Evolutionary conservation across 2,329 filamentous ascomycete genomes (phyloP).

Genomic region (Cytospora leucostoma): DNA sequence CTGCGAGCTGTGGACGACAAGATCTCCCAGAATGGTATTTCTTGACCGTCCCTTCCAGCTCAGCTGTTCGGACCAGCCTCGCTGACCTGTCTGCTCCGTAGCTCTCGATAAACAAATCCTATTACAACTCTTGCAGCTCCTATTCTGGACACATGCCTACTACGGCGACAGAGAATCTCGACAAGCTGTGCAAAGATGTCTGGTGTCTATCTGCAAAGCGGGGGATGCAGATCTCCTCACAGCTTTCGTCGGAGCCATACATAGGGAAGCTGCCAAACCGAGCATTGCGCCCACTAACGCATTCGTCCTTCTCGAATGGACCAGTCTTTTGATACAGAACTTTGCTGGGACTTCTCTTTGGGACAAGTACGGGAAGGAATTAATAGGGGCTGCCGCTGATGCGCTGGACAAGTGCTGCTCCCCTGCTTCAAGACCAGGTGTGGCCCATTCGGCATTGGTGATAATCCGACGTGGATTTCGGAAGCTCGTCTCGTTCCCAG

Average conservation of each 20-base stretch:
- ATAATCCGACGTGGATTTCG: conserved; percentile 80
- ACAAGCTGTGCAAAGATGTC: conserved; percentile 78
- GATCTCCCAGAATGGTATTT: conserved; percentile 56
- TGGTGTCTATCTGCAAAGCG: conserved; percentile 63
- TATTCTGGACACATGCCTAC: conserved; percentile 85
- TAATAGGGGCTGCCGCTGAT: conserved; percentile 70
- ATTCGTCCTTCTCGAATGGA: conserved; percentile 91
- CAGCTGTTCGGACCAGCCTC: conserved; percentile 6
- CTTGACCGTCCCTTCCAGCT: conserved; percentile 13
- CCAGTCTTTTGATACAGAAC: conserved; percentile 73
- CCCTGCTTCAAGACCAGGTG: conserved; percentile 60
- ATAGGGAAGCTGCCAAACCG: conserved; percentile 72
- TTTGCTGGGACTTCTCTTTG: conserved; percentile 63
- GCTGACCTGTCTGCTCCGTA: conserved; percentile 33
- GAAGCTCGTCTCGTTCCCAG: conserved; percentile 64
- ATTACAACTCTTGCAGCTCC: conserved; percentile 63
- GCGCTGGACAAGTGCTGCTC: conserved; percentile 77
- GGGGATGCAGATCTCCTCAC: conserved; percentile 60
- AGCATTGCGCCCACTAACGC: conserved; percentile 78
- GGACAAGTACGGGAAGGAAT: conserved; percentile 64
- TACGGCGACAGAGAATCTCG: conserved; percentile 87
- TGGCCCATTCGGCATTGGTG: conserved; percentile 73
- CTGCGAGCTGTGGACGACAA: conserved; percentile 59
- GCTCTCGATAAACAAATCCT: conserved; percentile 53
- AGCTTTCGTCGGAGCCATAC: conserved; percentile 66